Base-by-base conservation (phyloP, 2,329 filamentous ascomycete species). In the Xylariaceae sp. region DNA sequence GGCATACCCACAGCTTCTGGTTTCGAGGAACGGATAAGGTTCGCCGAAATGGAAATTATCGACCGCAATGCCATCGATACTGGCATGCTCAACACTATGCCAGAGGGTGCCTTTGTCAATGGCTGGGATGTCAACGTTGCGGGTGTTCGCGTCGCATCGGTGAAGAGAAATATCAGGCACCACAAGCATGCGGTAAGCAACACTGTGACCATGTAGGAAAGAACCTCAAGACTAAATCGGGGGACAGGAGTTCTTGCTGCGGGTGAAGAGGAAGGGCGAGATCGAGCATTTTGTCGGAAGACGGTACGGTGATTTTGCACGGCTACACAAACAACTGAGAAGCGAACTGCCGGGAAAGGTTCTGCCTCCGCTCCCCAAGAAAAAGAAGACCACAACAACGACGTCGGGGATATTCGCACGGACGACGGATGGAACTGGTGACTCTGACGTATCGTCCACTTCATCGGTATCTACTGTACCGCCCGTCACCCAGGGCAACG, bases 91-190 rank as follows among this genome's bases (percentile, higher is more conserved):
- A 84, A 91, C 55, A 95, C 92, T 41, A 77, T 92, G 58, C 94
- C 94, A 0, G 89, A 96, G 69, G 94, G 94, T 4, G 87, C 96
- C 70, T 87, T 86, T 58, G 88, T 96, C 65, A 92, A 99, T 68
- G 90, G 91, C 29, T 97, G 94, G 94, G 94, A 97, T 69, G 85
- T 96, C 61, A 99, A 99, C 68, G 87, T 99, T 47, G 89, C 92
- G 10, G 91, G 87, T 39, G 94, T 97, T 47, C 83, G 92, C 58
- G 85, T 89, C 22, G 87, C 83, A 2, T 86, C 84, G 7, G 78
- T 91, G 49, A 95, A 92, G 77, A 84, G 91, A 66, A 95, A 90
- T 55, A 84, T 97, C 26, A 80, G 92, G 54, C 85, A 94, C 65
- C 94, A 96, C 70, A 89, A 91, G 64, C 92, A 97, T 76, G 90